These are phyloP conservation scores for Spathaspora sp. DNA, from an alignment of 805 yeast species.

Conservation along the genomic window DNA sequence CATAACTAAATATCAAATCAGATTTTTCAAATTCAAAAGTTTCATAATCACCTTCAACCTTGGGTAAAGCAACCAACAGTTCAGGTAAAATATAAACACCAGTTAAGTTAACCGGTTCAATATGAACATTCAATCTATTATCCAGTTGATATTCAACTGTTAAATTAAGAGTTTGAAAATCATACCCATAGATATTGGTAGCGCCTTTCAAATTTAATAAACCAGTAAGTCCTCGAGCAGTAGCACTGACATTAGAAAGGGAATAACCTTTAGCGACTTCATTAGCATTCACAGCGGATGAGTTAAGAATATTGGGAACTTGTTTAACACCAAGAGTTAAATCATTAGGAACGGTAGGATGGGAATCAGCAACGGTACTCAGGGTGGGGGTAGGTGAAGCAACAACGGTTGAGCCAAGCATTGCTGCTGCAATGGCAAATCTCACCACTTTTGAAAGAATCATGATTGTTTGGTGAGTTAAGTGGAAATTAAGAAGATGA, in stretches of 20 bases:
- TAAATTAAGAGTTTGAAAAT: conserved; percentile 17
- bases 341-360: conserved; percentile 4
- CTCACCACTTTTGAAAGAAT: background rate
- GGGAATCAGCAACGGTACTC: background rate
- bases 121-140: conserved; percentile 16
- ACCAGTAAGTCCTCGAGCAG: conserved; percentile 12
- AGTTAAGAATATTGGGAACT: conserved; percentile 16
- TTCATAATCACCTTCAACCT: conserved; percentile 3
- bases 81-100: conserved; percentile 20
- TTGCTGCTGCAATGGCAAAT: background rate
- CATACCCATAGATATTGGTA: conserved; percentile 21
- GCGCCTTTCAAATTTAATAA: conserved; percentile 13
- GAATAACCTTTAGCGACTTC: conserved; percentile 17
- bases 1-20: conserved; percentile 15
- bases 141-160: conserved; percentile 17
- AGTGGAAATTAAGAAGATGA: background rate
- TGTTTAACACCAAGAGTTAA: conserved; percentile 12
- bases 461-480: background rate
- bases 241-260: conserved; percentile 10
- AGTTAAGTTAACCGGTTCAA: conserved; percentile 16
- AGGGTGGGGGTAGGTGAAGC: background rate
- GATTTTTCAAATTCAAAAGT: conserved; percentile 9
- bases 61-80: conserved; percentile 12
- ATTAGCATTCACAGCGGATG: conserved; percentile 19
- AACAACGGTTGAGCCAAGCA: background rate